Percentiles rank a stretch among this genome's conserved stretches.
Conservation (phyloP, 2,329 filamentous ascomycete species). For the Aspergillus sp. region DNA sequence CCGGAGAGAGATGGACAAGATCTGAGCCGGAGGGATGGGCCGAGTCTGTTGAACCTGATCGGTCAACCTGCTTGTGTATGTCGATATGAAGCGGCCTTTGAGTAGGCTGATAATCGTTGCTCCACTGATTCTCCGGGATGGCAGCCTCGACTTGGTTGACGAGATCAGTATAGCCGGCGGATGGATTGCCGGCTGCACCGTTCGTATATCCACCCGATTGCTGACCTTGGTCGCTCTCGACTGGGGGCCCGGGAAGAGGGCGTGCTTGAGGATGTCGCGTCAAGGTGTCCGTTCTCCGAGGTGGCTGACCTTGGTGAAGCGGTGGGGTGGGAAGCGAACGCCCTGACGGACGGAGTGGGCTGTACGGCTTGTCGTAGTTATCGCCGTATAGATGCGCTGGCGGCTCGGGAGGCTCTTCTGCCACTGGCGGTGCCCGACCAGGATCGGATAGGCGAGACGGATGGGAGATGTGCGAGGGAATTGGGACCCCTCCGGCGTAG, state of each 20-base stretch:
- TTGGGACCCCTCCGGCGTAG: conserved; percentile 24
- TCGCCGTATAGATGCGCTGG: conserved; percentile 32
- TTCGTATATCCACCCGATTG: conserved; percentile 18
- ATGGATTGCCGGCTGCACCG: conserved; percentile 37
- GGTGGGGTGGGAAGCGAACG: conserved; percentile 50
- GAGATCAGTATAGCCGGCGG: conserved; percentile 54
- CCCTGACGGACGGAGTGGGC: conserved; percentile 32
- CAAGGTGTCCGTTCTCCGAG: conserved; percentile 53
- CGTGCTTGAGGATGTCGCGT: conserved; percentile 58
- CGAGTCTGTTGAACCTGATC: neutral
- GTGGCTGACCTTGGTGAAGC: conserved; percentile 52
- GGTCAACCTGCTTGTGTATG: conserved; percentile 14
- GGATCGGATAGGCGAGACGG: conserved; percentile 25
- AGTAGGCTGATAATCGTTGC: conserved; percentile 25
- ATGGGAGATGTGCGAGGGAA: conserved; percentile 24
- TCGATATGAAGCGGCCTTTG: conserved; percentile 25
- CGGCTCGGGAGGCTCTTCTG: conserved; percentile 36
- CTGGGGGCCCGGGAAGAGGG: conserved; percentile 59
- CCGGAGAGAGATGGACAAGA: conserved; percentile 37
- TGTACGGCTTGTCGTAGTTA: conserved; percentile 28
- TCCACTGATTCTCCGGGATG: conserved; percentile 40
- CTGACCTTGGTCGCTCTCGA: conserved; percentile 42
- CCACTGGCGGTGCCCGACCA: conserved; percentile 16
- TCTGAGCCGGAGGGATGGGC: conserved; percentile 14
- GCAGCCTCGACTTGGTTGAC: conserved; percentile 59